Conservation (phyloP, 2,329 filamentous ascomycete genomes). For the Fusarium annulatum region DNA sequence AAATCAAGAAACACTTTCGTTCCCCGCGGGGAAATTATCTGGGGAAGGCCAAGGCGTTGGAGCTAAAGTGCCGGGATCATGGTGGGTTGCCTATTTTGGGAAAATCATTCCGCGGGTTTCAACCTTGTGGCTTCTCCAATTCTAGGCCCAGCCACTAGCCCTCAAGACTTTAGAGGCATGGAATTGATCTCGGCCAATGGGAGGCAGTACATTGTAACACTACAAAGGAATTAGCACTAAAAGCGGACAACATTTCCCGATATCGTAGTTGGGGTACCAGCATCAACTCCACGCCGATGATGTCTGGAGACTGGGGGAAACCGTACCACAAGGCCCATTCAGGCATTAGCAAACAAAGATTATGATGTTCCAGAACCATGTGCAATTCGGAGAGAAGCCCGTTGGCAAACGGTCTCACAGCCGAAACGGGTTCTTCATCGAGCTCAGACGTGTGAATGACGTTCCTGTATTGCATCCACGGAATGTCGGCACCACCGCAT, state of each 20-base stretch:
- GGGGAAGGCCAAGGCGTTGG: background rate
- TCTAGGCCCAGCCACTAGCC: background rate
- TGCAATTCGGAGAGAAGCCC: background rate
- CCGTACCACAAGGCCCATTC: no score
- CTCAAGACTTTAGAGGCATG: background rate
- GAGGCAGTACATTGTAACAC: accelerated
- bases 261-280: background rate
- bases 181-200: background rate
- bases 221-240: background rate
- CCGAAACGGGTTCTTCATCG: no score
- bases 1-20: background rate
- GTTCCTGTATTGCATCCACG: background rate
- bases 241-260: background rate
- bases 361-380: background rate
- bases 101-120: background rate
- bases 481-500: background rate
- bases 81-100: background rate
- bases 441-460: background rate
- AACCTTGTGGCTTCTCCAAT: background rate
- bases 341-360: background rate
- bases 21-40: background rate
- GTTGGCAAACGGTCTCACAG: accelerated
- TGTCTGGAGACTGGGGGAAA: background rate
- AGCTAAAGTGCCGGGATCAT: background rate
- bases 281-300: background rate